Conservation (phyloP, 78 protist species). For the Protostelium mycophagum region DNA sequence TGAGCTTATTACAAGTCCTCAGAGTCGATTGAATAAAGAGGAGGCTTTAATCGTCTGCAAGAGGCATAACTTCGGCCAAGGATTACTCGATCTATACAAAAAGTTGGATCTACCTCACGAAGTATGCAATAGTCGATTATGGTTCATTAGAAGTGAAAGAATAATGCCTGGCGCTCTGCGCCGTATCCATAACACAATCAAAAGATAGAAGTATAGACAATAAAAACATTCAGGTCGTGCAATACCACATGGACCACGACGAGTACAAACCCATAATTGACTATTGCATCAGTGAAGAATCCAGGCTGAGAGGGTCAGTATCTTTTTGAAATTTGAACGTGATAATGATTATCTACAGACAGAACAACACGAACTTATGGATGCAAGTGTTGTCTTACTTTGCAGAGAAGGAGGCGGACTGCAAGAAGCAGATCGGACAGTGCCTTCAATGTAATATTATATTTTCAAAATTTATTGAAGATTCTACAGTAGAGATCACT, state of each 20-base stretch:
- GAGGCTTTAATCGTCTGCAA: conserved; percentile 74
- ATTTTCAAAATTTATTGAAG: no score
- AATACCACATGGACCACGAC: conserved; percentile 77
- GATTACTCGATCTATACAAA: conserved; percentile 60
- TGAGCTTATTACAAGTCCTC: background rate
- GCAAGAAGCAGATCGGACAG: conserved; percentile 55
- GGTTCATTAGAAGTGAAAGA: no score
- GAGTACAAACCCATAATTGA: conserved; percentile 51
- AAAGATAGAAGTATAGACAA: no score
- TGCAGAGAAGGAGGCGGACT: conserved; percentile 46
- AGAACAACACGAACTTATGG: conserved; percentile 84
- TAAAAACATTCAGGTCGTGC: conserved; percentile 67
- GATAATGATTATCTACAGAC: background rate
- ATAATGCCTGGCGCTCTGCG: no score
- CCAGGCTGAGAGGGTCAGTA: background rate
- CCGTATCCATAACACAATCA: no score
- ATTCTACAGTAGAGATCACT: no score
- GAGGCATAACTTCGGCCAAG: conserved; percentile 22
- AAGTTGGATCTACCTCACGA: conserved; percentile 2
- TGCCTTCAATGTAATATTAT: conserved; percentile 33
- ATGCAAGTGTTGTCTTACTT: conserved; percentile 79
- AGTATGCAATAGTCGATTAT: background rate
- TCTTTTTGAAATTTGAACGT: background rate
- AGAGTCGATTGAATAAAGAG: background rate
- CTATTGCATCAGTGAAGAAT: conserved; percentile 44